phyloP scores from a whole-genome alignment of 306 rosid species.

The Rosa multiflora region DNA sequence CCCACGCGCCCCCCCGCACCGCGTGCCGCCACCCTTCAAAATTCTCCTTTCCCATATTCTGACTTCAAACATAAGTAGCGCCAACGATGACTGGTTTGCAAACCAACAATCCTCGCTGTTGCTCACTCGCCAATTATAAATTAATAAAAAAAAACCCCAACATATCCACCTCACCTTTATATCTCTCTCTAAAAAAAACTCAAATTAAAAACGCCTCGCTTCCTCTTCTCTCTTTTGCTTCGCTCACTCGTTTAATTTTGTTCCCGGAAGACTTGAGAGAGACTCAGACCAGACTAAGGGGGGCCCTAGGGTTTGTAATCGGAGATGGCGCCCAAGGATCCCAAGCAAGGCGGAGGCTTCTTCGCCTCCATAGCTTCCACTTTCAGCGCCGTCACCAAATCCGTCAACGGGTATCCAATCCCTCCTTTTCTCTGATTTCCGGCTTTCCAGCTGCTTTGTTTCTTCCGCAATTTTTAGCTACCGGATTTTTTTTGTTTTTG shows the following conservation, averaged over 20 bases:
- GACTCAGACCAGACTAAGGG: background rate
- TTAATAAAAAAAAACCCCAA: background rate
- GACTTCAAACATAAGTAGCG: conserved; percentile 60
- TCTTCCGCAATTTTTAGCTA: background rate
- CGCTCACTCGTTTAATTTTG: background rate
- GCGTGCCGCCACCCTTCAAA: conserved; percentile 14
- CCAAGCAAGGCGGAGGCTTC: conserved; percentile 62
- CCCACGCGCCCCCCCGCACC: conserved; percentile 19
- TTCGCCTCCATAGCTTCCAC: conserved; percentile 69
- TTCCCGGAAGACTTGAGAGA: background rate
- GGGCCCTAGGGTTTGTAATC: conserved; percentile 21
- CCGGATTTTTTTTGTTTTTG: too few species aligned
- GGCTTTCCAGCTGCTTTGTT: background rate
- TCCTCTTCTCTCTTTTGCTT: background rate
- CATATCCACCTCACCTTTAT: background rate
- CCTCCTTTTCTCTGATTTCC: background rate
- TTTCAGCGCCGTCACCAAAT: conserved; percentile 62
- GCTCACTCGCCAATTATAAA: background rate
- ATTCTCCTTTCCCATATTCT: too few species aligned
- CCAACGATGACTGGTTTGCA: conserved; percentile 43
- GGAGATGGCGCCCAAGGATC: conserved; percentile 61
- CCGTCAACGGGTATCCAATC: conserved; percentile 62
- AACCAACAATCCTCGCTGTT: conserved; percentile 38
- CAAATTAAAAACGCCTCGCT: background rate
- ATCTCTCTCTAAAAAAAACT: background rate